Conservation (phyloP, 1,284 basidiomycete genomes). For the Puccinia triticina region DNA sequence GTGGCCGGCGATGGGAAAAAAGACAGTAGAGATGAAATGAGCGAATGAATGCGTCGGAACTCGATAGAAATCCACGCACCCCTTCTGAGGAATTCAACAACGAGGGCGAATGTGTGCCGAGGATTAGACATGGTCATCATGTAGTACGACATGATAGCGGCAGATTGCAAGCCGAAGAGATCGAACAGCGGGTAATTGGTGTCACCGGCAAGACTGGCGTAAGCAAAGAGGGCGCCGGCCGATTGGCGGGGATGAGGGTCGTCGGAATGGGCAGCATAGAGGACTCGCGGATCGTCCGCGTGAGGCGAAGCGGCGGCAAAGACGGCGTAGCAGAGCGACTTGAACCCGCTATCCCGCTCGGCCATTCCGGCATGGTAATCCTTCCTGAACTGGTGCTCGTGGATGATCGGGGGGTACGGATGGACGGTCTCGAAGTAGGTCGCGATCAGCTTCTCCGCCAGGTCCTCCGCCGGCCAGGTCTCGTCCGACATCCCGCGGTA, state of each 20-base stretch:
- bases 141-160: constrained; percentile 28
- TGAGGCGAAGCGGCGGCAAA: constrained; percentile 41
- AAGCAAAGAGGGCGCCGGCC: constrained; percentile 38
- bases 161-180: constrained; percentile 24
- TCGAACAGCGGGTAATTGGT: not conserved
- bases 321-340: constrained; percentile 30
- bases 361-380: constrained; percentile 31
- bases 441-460: constrained; percentile 18
- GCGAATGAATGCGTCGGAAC: not conserved
- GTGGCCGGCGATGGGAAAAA: not conserved
- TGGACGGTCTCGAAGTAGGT: constrained; percentile 29
- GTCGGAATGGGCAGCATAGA: constrained; percentile 9
- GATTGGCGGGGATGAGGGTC: constrained; percentile 23
- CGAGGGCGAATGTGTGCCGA: constrained; percentile 2
- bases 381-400: constrained; percentile 17
- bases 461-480: constrained; percentile 22
- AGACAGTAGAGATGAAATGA: not conserved
- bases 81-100: constrained; percentile 6
- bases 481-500: not conserved
- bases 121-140: constrained; percentile 19
- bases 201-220: not conserved
- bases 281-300: constrained; percentile 30
- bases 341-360: constrained; percentile 14
- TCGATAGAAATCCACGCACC: not conserved
- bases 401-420: constrained; percentile 19